Evolutionary conservation across 2,329 filamentous ascomycete species (phyloP), one percentile per base, ranked within the genome.

Genomic region (Claviceps digitariae): DNA sequence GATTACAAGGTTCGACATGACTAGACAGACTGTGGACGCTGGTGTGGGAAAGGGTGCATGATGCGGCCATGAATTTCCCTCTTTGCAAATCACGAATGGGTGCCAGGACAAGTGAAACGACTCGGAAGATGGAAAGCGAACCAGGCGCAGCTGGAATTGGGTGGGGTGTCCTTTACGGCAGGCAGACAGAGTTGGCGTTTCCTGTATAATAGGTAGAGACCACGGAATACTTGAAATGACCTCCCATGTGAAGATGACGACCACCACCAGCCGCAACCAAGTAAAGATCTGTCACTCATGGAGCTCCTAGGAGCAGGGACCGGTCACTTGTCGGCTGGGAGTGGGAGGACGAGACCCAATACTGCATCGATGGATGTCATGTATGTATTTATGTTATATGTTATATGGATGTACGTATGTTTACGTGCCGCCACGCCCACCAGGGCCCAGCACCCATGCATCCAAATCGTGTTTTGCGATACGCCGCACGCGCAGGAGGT

Each of bases 1-100:
- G 82, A 85, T 63, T 98, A 98, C 74, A 76, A 79, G 59, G 87
- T 78, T 62, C 73, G 77, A 81, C 67, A 91, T 78, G 60, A 85
- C 79, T 67, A 76, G 57, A 58, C 50, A 38, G 9, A 54, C 57
- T 59, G 51, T n/a, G 41, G 10, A 54, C 57, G 55, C 55, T 50
- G 38, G 60, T 60, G 52, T 55, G 40, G 44, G 7, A n/a, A n/a
- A 34, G 23, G 44, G 27, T 23, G 27, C 31, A 34, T 34, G 27
- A 48, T n/a, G 45, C 25, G n/a, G 45, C 45, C 23, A 44, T 44
- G 20, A 25, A 13, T 44, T 2, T 9, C 25, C 17, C 17, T 20
- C 13, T 10, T 25, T 15, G 41, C 21, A 3, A 7, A 23, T 17
- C 13, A 44, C 17, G 10, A 13, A 13, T 44, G 9, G 25, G 41